phyloP scores from a whole-genome alignment of 2,329 filamentous ascomycete genomes.

The Epichloe elymi region DNA sequence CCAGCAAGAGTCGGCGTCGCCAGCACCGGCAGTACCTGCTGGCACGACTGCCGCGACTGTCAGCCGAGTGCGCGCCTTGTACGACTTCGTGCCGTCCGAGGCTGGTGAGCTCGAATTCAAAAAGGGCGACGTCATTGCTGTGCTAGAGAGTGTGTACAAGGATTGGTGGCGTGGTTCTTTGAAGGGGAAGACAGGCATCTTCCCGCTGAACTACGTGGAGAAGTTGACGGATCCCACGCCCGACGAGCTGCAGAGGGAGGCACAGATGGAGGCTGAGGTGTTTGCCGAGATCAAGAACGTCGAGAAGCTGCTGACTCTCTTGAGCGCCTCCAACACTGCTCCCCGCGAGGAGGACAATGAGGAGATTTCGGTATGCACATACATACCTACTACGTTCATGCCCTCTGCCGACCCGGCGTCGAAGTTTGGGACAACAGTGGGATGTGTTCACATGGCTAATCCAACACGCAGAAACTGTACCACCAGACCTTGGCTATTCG shows the following conservation, averaged over 20 bases:
- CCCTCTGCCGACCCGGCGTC: too few relatives aligned
- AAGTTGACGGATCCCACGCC: constrained; percentile 90
- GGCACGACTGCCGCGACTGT: constrained; percentile 95
- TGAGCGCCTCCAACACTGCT: constrained; percentile 75
- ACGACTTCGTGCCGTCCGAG: constrained; percentile 89
- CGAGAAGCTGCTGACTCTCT: constrained; percentile 63
- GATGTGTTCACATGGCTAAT: constrained; percentile 17
- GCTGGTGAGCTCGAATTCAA: constrained; percentile 90
- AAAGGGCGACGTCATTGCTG: constrained; percentile 93
- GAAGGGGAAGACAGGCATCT: constrained; percentile 90
- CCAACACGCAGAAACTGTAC: constrained; percentile 50
- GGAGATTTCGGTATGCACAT: constrained; percentile 66
- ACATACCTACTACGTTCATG: too few relatives aligned
- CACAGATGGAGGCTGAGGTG: constrained; percentile 75
- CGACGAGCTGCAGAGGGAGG: constrained; percentile 88
- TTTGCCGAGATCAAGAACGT: constrained; percentile 53
- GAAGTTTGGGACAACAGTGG: too few relatives aligned
- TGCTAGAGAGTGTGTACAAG: constrained; percentile 95
- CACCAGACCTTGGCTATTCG: constrained; percentile 89
- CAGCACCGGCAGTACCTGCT: constrained; percentile 46
- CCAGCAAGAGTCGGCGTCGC: constrained; percentile 27
- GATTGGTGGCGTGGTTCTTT: constrained; percentile 99
- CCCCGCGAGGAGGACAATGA: constrained; percentile 86
- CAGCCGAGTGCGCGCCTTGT: constrained; percentile 82
- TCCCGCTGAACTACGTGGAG: constrained; percentile 96